These are phyloP conservation scores for Geum urbanum DNA, from an alignment of 306 rosid species.

Conservation along the genomic window DNA sequence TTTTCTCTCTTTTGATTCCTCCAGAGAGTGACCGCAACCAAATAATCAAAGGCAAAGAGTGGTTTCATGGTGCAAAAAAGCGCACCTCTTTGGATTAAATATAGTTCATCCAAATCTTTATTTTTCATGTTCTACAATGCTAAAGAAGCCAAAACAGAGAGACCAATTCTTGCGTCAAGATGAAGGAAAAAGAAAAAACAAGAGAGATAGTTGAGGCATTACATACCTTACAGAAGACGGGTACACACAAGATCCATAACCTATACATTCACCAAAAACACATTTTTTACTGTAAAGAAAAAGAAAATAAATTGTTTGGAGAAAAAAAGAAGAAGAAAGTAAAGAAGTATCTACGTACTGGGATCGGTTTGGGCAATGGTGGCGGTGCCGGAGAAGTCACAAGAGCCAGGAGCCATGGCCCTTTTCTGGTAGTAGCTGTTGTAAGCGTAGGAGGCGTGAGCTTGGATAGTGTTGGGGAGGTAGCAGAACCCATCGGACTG, in stretches of 20 bases:
- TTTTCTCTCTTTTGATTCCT: neutral
- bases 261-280: conserved; percentile 30
- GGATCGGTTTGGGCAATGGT: conserved; percentile 85
- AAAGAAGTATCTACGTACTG: conserved; percentile 31
- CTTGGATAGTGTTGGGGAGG: conserved; percentile 86
- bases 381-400: conserved; percentile 69
- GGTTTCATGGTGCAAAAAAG: conserved; percentile 1
- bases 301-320: no score
- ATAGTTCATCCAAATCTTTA: neutral
- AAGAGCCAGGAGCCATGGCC: conserved; percentile 66
- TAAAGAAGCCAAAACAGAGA: conserved; percentile 14
- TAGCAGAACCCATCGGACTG: conserved; percentile 63
- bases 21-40: neutral
- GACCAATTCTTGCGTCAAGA: conserved; percentile 47
- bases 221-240: conserved; percentile 76
- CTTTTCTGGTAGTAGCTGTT: conserved; percentile 61
- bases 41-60: neutral
- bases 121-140: neutral
- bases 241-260: conserved; percentile 96
- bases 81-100: neutral
- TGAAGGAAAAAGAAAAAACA: conserved; percentile 33
- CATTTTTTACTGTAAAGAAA: no score
- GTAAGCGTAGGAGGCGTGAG: conserved; percentile 93
- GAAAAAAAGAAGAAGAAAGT: neutral
- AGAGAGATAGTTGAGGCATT: neutral